A percentile compares a stretch with the other conserved stretches of the same genome.
phyloP scores from a whole-genome alignment of 495 filamentous ascomycete species.

The Neurospora sp. region DNA sequence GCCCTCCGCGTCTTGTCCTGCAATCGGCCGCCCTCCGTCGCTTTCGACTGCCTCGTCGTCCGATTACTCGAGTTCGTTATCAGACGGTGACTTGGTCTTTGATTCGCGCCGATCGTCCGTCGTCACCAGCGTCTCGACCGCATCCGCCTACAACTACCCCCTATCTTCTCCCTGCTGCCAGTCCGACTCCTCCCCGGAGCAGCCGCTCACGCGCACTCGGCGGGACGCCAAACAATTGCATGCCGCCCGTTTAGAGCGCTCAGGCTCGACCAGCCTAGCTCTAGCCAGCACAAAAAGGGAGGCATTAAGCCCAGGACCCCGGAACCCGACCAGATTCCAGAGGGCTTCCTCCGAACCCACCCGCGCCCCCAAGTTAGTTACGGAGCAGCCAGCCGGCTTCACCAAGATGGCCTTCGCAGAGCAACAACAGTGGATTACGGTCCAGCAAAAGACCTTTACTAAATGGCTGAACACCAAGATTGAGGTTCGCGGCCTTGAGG shows the following conservation, averaged over 20 bases:
- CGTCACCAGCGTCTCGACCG: slow-evolving; percentile 16
- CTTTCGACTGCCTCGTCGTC: slow-evolving; percentile 15
- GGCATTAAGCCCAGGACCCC: slow-evolving; percentile 1
- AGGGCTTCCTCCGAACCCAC: slow-evolving; percentile 17
- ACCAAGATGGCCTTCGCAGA: slow-evolving; percentile 44
- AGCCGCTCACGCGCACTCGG: slow-evolving; percentile 16
- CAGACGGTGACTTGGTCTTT: slow-evolving; percentile 11
- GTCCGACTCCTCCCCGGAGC: neutral
- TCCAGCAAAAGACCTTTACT: slow-evolving; percentile 99
- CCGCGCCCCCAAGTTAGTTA: slow-evolving; percentile 11
- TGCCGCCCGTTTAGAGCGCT: slow-evolving; percentile 21
- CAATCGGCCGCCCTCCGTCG: slow-evolving; percentile 12
- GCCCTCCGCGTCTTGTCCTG: neutral
- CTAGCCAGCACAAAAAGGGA: slow-evolving; percentile 16
- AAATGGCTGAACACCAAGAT: slow-evolving; percentile 99
- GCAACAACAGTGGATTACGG: slow-evolving; percentile 88
- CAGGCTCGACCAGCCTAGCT: slow-evolving; percentile 23
- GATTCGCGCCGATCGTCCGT: slow-evolving; percentile 21
- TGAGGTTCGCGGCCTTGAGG: slow-evolving; percentile 57
- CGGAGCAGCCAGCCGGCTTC: slow-evolving; percentile 1
- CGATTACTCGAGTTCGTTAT: slow-evolving; percentile 10
- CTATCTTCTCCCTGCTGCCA: neutral
- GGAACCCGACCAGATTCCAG: slow-evolving; percentile 19
- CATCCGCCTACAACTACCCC: neutral
- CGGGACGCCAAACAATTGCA: slow-evolving; percentile 27